phyloP scores from a whole-genome alignment of 495 filamentous ascomycete genomes.

The Aspergillus hancockii region DNA sequence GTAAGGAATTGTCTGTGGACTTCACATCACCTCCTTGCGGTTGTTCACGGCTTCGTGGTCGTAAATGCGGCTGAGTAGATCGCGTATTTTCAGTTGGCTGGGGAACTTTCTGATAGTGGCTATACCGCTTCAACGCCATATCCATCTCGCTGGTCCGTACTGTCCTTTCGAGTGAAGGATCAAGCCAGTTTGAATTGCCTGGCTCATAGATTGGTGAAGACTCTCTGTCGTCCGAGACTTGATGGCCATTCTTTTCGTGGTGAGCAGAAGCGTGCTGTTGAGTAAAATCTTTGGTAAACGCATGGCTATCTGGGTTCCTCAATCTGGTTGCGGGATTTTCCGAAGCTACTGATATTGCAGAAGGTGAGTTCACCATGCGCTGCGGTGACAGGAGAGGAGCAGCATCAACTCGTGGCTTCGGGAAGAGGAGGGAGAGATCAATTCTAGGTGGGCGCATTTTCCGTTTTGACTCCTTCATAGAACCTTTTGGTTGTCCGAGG shows the following conservation, averaged over 20 bases:
- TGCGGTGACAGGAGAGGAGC: constrained; percentile 47
- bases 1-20: constrained; percentile 19
- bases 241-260: constrained; percentile 6
- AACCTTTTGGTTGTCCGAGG: constrained; percentile 23
- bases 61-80: constrained; percentile 14
- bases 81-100: constrained; percentile 8
- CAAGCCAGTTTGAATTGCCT: constrained; percentile 27
- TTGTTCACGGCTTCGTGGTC: constrained; percentile 28
- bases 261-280: constrained; percentile 28
- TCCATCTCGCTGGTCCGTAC: constrained; percentile 44
- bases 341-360: constrained; percentile 39
- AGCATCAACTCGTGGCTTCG: constrained; percentile 38
- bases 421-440: constrained; percentile 49
- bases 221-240: constrained; percentile 10
- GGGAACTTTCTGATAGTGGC: constrained; percentile 20
- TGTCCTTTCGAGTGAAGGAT: constrained; percentile 34
- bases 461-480: constrained; percentile 40
- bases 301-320: constrained; percentile 17
- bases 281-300: constrained; percentile 25
- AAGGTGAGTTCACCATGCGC: constrained; percentile 46
- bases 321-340: constrained; percentile 26
- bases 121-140: constrained; percentile 36
- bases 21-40: constrained; percentile 22
- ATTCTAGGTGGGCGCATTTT: constrained; percentile 44
- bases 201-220: constrained; percentile 25